Evolutionary conservation across 2,329 filamentous ascomycete species (phyloP).

Genomic region (Trichoderma oligosporum): DNA sequence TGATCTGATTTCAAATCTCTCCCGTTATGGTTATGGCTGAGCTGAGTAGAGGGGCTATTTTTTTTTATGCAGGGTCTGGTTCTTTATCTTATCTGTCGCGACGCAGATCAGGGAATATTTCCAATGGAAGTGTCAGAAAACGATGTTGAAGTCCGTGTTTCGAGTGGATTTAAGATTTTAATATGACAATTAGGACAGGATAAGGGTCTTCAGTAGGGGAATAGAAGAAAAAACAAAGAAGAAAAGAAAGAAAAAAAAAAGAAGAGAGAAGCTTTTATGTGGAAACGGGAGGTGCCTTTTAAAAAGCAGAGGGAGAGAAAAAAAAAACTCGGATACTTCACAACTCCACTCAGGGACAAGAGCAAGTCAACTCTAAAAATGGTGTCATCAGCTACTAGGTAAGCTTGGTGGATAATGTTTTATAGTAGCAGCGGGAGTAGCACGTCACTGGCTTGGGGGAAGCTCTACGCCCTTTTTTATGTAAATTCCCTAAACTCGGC

Average conservation of each 20-base stretch:
- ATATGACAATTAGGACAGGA: not conserved
- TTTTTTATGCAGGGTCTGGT: slow-evolving; percentile 19
- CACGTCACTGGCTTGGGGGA: slow-evolving; percentile 14
- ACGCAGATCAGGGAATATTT: not conserved
- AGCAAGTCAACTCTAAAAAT: slow-evolving; percentile 22
- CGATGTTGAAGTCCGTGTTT: not conserved
- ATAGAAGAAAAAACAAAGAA: not conserved
- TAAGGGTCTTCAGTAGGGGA: not conserved
- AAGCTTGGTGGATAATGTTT: slow-evolving; percentile 6
- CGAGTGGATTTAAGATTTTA: not conserved
- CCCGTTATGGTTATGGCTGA: not conserved
- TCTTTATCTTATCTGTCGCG: slow-evolving; percentile 15
- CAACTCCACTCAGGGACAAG: slow-evolving; percentile 18
- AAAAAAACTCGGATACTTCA: not conserved
- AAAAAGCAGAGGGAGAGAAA: not conserved
- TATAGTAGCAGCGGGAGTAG: not conserved
- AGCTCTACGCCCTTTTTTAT: slow-evolving; percentile 5
- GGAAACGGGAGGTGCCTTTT: not conserved
- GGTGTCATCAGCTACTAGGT: slow-evolving; percentile 24
- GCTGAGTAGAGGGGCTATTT: not conserved
- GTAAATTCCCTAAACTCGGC: too few species aligned
- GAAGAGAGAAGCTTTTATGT: not conserved
- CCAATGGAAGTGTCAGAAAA: not conserved
- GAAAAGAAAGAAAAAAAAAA: not conserved
- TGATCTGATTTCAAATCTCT: not conserved